phyloP scores from a whole-genome alignment of 345 rosid genomes.

The Draba incana region DNA sequence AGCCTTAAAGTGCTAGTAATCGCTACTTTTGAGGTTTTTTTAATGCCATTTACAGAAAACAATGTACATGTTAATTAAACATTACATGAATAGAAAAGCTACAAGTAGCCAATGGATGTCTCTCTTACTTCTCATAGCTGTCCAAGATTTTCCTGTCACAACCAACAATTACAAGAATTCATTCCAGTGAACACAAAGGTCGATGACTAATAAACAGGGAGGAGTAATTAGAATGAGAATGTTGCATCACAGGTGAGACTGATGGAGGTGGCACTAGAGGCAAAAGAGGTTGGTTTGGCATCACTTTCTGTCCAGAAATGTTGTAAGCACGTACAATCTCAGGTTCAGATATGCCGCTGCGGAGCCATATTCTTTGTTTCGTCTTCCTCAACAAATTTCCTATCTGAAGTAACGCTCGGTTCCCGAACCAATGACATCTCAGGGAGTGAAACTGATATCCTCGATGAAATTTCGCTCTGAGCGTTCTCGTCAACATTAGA shows the following conservation, averaged over 20 bases:
- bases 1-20: no score
- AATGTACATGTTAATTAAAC: conserved; percentile 39
- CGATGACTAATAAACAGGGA: conserved; percentile 51
- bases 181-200: conserved; percentile 31
- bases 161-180: conserved; percentile 31
- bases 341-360: conserved; percentile 49
- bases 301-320: conserved; percentile 54
- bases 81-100: conserved; percentile 6
- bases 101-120: conserved; percentile 11
- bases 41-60: background rate
- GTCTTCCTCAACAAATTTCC: conserved; percentile 76
- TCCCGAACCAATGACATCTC: conserved; percentile 77
- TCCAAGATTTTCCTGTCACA: conserved; percentile 77
- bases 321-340: conserved; percentile 60
- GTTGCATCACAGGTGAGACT: conserved; percentile 55
- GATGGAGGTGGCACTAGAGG: conserved; percentile 89
- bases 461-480: conserved; percentile 86
- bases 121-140: conserved; percentile 51
- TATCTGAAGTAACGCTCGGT: conserved; percentile 79
- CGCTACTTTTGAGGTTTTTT: no score
- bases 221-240: conserved; percentile 50
- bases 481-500: conserved; percentile 74
- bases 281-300: conserved; percentile 82
- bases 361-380: conserved; percentile 60
- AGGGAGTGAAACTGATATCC: conserved; percentile 76